Conservation (phyloP, 179 eudicot species). For the Nepenthes alata region DNA sequence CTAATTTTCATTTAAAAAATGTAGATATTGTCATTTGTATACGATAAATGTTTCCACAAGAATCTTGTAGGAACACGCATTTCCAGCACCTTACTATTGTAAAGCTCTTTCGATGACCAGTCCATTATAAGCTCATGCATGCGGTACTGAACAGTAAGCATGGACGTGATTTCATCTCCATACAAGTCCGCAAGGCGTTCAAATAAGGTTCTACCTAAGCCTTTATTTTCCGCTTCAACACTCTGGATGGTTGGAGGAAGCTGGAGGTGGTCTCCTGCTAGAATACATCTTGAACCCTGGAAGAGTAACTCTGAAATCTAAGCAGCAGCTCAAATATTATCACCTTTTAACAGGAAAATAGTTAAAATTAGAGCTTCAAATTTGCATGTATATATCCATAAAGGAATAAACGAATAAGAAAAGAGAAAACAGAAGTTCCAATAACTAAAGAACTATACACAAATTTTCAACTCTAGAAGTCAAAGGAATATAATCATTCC, state of each 20-base stretch:
- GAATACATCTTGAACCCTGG: conserved; percentile 89
- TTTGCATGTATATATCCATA: neutral
- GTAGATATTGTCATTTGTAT: neutral
- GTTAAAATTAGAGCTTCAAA: no score
- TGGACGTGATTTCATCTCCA: conserved; percentile 73
- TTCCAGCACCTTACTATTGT: conserved; percentile 62
- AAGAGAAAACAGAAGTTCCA: no score
- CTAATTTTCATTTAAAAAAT: neutral
- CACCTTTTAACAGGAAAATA: no score
- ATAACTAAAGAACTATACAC: no score
- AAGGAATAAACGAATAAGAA: no score
- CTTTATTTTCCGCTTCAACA: conserved; percentile 95
- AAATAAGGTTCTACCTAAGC: conserved; percentile 84
- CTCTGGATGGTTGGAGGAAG: conserved; percentile 99
- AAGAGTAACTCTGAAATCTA: conserved; percentile 2
- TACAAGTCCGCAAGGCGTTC: conserved; percentile 90
- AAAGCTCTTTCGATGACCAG: conserved; percentile 94
- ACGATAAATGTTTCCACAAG: neutral
- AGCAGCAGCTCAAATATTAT: neutral
- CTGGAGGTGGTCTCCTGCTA: conserved; percentile 95
- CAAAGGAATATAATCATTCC: no score
- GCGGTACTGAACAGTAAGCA: conserved; percentile 99
- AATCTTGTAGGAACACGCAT: conserved; percentile 2
- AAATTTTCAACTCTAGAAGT: no score
- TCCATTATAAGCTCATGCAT: conserved; percentile 95